Base-by-base conservation (phyloP, 2,329 filamentous ascomycete species). In the Pezicula rhizophila region DNA sequence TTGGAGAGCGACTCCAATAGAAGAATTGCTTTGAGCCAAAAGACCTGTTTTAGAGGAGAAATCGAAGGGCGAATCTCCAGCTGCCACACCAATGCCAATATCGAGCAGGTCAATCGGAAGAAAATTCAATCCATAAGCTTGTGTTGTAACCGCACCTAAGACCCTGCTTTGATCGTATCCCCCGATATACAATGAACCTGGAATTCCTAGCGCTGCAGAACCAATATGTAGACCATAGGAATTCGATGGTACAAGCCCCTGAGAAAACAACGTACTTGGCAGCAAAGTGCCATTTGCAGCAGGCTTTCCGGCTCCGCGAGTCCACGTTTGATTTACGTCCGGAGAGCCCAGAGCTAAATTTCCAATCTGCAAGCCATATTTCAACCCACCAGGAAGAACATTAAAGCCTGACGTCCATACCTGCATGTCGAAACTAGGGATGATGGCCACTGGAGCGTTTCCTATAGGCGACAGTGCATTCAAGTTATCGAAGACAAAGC, bases 171-270 rank as follows among this genome's bases (percentile, higher is more conserved):
- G 49, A 26, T 61, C 57, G 35, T 50, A 60, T 10, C 58, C 56
- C 15, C 57, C 55, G 15, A 60, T 33, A 17, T 45, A 47, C n/a
- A 60, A 42, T 2, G 56, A 58, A 3, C 45, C 50, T 4, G 50
- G 43, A 34, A 60, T 55, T 2, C 40, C 47, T 39, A 54, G 14
- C 2, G 47, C 31, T 26, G 40, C 35, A 4, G 52, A 59, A 2
- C 53, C 57, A 40, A 61, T 51, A 38, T 61, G 57, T 34, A 61
- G 44, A 1, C 57, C 51, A 37, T 52, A 59, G 2, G 56, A 61
- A 33, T 55, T 55, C n/a, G 57, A 60, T 5, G 55, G 48, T 7
- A 42, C 37, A 14, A 31, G 23, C 2, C 37, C 47, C 33, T 51
- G 23, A 10, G 26, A 42, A n/a, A 46, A 46, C 1, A 57, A 37